Conservation (phyloP, 768 basidiomycete species). For the Termitomyces sp. region DNA sequence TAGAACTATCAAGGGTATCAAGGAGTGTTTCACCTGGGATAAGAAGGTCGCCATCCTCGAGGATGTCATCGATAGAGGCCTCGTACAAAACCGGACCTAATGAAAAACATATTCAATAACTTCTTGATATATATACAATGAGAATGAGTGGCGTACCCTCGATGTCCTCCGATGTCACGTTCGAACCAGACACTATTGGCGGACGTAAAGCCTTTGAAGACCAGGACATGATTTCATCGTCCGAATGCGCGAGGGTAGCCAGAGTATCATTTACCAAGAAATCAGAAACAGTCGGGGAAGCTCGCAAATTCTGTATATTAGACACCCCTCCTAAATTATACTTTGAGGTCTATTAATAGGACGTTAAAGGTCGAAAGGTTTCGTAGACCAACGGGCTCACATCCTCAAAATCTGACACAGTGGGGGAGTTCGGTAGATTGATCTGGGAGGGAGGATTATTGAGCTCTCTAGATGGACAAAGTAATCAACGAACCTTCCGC, state of each 20-base stretch:
- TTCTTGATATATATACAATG: background rate
- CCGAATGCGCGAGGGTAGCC: background rate
- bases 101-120: background rate
- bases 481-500: constrained; percentile 1
- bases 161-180: constrained; percentile 8
- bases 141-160: background rate
- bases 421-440: constrained; percentile 11
- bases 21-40: constrained; percentile 38
- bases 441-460: no score
- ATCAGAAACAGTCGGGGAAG: constrained; percentile 17
- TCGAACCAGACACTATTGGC: constrained; percentile 11
- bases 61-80: constrained; percentile 24
- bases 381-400: background rate
- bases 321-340: background rate
- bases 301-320: background rate
- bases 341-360: background rate
- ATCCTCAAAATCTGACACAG: constrained; percentile 17
- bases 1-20: constrained; percentile 11
- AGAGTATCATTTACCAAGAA: constrained; percentile 2
- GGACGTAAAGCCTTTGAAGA: background rate
- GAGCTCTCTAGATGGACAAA: background rate
- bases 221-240: background rate
- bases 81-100: constrained; percentile 12
- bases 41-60: constrained; percentile 37
- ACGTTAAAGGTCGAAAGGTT: background rate